phyloP scores from a whole-genome alignment of 2,329 filamentous ascomycete species.

The Paracoccidioides brasiliensis region DNA sequence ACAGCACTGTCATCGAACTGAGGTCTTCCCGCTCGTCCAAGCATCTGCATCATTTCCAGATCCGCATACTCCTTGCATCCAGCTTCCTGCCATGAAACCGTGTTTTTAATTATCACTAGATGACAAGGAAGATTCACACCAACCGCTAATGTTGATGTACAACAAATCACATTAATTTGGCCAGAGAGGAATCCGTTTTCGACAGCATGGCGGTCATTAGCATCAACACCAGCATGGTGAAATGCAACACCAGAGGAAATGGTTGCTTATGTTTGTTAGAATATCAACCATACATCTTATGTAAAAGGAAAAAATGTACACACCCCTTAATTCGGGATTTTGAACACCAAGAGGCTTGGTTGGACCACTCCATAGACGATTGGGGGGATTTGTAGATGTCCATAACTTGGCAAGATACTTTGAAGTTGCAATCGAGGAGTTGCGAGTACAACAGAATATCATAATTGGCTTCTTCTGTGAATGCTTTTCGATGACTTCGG shows the following conservation, averaged over 20 bases:
- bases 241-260: constrained; percentile 56
- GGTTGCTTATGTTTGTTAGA: constrained; percentile 24
- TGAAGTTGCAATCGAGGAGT: constrained; percentile 56
- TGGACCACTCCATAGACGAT: constrained; percentile 53
- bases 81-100: constrained; percentile 49
- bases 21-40: constrained; percentile 68
- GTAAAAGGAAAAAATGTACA: constrained; percentile 9
- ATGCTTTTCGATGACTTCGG: constrained; percentile 52
- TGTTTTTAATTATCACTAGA: constrained; percentile 72
- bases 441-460: constrained; percentile 69
- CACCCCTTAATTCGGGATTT: constrained; percentile 48
- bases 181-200: constrained; percentile 57
- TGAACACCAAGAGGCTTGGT: constrained; percentile 38
- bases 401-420: constrained; percentile 55
- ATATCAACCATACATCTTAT: not conserved
- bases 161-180: constrained; percentile 69
- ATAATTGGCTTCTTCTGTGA: constrained; percentile 62
- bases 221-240: constrained; percentile 64
- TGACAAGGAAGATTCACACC: constrained; percentile 76
- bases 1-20: constrained; percentile 67
- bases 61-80: constrained; percentile 61
- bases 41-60: constrained; percentile 81
- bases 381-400: constrained; percentile 36
- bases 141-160: constrained; percentile 72
- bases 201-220: constrained; percentile 49